These are phyloP conservation scores for Laetiporus sulphureus DNA, from an alignment of 1,284 basidiomycete species.

Conservation along the genomic window DNA sequence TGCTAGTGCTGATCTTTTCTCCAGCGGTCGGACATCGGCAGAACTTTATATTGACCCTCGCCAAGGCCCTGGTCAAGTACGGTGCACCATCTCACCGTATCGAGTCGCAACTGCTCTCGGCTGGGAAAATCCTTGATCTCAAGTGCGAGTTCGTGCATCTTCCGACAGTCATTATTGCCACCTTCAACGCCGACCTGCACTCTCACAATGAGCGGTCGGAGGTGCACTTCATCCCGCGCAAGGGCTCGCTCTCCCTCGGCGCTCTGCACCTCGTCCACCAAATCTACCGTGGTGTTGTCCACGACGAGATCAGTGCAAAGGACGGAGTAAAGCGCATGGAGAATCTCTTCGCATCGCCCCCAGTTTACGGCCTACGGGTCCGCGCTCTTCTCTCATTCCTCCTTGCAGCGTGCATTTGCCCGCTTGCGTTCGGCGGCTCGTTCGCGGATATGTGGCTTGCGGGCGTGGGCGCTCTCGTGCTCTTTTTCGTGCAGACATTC, in stretches of 20 bases:
- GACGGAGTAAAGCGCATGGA: constrained; percentile 50
- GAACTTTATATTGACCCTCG: constrained; percentile 55
- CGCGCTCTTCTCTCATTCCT: constrained; percentile 63
- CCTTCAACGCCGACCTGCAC: constrained; percentile 58
- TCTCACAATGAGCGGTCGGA: constrained; percentile 74
- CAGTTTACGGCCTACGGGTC: constrained; percentile 52
- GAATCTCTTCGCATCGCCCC: constrained; percentile 43
- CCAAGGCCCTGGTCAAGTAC: constrained; percentile 57
- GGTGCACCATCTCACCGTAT: constrained; percentile 70
- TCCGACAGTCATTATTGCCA: constrained; percentile 75
- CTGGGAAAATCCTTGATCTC: constrained; percentile 76
- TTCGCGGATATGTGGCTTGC: constrained; percentile 79
- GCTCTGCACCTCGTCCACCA: constrained; percentile 70
- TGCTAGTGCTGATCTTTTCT: background rate
- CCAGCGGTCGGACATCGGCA: constrained; percentile 50
- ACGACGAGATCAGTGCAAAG: constrained; percentile 78
- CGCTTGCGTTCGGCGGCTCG: constrained; percentile 79
- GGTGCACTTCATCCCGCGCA: constrained; percentile 75
- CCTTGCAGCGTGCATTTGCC: constrained; percentile 73
- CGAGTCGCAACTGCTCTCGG: constrained; percentile 63
- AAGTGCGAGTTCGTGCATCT: constrained; percentile 78
- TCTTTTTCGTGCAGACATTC: constrained; percentile 64
- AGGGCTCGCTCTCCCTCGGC: constrained; percentile 66
- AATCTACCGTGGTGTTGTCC: constrained; percentile 74
- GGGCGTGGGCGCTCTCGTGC: constrained; percentile 55